phyloP scores from a whole-genome alignment of 2,329 filamentous ascomycete genomes.

The Shiraia bambusicola region DNA sequence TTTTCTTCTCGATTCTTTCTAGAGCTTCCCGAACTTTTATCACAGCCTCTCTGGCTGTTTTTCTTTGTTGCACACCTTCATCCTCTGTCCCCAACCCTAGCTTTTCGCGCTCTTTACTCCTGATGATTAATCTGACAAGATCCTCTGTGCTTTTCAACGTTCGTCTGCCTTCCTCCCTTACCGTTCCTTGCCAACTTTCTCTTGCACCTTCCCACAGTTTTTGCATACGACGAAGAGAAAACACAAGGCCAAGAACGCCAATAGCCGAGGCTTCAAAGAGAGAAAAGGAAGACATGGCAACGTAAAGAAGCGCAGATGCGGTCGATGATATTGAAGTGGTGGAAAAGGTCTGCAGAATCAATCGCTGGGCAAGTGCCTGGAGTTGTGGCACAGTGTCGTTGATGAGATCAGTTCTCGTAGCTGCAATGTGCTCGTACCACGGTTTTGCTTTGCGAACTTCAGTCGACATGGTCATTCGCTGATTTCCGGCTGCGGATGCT shows the following conservation, averaged over 20 bases:
- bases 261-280: constrained; percentile 60
- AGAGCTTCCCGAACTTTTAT: constrained; percentile 51
- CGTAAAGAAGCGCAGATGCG: constrained; percentile 57
- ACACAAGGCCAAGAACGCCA: constrained; percentile 60
- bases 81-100: constrained; percentile 25
- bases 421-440: constrained; percentile 76
- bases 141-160: constrained; percentile 58
- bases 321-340: constrained; percentile 63
- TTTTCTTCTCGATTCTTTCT: constrained; percentile 23
- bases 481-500: constrained; percentile 20
- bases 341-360: constrained; percentile 71
- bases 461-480: constrained; percentile 25
- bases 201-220: constrained; percentile 59
- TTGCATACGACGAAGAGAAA: constrained; percentile 60
- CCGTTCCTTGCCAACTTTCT: constrained; percentile 53
- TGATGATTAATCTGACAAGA: constrained; percentile 50
- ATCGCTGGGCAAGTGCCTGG: constrained; percentile 48
- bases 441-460: constrained; percentile 42
- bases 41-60: constrained; percentile 48
- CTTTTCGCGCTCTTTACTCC: constrained; percentile 44
- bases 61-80: constrained; percentile 44
- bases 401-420: constrained; percentile 59
- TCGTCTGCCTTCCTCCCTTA: constrained; percentile 60
- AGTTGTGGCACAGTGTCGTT: constrained; percentile 46
- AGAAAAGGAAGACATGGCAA: constrained; percentile 54